phyloP scores from a whole-genome alignment of 163 green algal genomes.

The Scenedesmus sp. region DNA sequence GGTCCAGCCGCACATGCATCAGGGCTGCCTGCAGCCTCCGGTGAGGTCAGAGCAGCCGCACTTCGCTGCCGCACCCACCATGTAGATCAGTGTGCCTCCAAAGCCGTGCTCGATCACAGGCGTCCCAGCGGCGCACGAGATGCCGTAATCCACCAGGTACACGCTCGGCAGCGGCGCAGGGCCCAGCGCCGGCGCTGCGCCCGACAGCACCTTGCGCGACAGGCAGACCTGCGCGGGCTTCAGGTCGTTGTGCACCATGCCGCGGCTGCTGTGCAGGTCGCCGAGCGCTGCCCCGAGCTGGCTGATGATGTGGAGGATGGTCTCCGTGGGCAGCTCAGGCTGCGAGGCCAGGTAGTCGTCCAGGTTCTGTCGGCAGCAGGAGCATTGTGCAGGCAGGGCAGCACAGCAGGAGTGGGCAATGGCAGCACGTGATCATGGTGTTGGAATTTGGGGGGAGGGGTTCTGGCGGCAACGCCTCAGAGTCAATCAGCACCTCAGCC shows the following conservation, averaged over 20 bases:
- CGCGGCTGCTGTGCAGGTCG: constrained; percentile 3
- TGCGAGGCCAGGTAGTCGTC: background rate
- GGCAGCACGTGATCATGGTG: background rate
- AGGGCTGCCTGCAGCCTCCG: too few relatives aligned
- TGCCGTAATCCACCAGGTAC: constrained; percentile 15
- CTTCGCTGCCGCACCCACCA: too few relatives aligned
- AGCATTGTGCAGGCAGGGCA: too few relatives aligned
- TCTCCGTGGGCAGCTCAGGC: background rate
- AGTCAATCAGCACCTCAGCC: background rate
- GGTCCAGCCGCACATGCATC: background rate
- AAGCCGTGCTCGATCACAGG: constrained; percentile 5
- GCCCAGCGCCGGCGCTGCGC: background rate
- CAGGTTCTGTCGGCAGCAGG: too few relatives aligned
- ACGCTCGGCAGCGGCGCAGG: background rate
- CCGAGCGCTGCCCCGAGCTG: background rate
- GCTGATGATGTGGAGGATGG: constrained; percentile 7
- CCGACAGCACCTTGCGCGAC: background rate
- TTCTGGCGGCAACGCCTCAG: background rate
- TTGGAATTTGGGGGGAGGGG: too few relatives aligned
- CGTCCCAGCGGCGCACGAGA: background rate
- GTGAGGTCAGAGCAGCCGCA: too few relatives aligned
- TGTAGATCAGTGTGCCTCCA: constrained; percentile 21
- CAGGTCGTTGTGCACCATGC: constrained; percentile 21
- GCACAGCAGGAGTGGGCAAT: background rate
- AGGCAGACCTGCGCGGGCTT: constrained; percentile 16